Conservation (phyloP, 2,329 filamentous ascomycete species). For the Didymella glomerata region DNA sequence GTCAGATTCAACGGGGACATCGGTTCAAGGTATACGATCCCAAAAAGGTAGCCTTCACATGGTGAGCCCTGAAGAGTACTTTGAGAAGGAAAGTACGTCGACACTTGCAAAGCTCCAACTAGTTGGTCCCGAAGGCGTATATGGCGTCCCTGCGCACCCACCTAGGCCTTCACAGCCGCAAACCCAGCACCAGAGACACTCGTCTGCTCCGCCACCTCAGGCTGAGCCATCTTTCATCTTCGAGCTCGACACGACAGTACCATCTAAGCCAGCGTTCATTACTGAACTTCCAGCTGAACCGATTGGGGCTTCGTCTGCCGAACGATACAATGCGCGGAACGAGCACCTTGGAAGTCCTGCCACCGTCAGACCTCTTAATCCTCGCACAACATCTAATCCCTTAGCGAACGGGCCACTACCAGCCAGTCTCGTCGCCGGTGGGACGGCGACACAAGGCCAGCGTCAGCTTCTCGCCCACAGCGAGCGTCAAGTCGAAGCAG, state of each 20-base stretch:
- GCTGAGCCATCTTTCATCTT: constrained; percentile 11
- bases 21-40: not conserved
- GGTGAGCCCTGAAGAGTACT: constrained; percentile 1
- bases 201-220: constrained; percentile 7
- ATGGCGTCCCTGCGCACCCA: not conserved
- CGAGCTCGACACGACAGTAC: constrained; percentile 26
- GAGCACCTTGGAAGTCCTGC: not conserved
- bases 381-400: constrained; percentile 17
- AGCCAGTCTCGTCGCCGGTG: constrained; percentile 34
- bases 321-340: not conserved
- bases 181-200: constrained; percentile 14
- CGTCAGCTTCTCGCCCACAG: constrained; percentile 1
- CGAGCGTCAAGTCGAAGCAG: not conserved
- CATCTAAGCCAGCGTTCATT: constrained; percentile 18
- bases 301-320: not conserved
- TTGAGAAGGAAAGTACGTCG: not conserved
- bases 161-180: not conserved
- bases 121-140: constrained; percentile 1
- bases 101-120: not conserved
- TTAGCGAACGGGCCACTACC: constrained; percentile 20
- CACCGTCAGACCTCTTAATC: constrained; percentile 4
- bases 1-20: not conserved
- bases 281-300: constrained; percentile 33
- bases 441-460: constrained; percentile 13
- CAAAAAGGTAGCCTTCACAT: constrained; percentile 10